phyloP scores from a whole-genome alignment of 805 yeast genomes.

The Spathaspora passalidarum region DNA sequence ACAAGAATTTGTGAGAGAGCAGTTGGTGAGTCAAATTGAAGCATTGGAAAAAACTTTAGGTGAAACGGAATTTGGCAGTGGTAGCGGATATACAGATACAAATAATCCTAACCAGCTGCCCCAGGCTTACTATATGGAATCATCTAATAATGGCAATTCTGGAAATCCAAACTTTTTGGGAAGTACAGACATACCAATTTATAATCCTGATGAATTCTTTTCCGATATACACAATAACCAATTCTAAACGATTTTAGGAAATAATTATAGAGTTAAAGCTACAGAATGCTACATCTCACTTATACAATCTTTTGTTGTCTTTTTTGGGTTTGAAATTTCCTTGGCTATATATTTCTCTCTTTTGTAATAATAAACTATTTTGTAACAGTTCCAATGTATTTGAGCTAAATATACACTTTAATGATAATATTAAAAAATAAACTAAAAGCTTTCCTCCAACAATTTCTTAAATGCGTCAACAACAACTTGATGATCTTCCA shows the following conservation, averaged over 20 bases:
- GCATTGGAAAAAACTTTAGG: background rate
- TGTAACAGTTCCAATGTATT: background rate
- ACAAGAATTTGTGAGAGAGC: slow-evolving; percentile 48
- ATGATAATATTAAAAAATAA: too few relatives aligned
- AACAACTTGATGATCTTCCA: background rate
- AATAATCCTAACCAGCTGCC: background rate
- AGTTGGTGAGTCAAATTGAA: slow-evolving; percentile 4
- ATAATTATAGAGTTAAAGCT: background rate
- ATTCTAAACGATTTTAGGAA: background rate
- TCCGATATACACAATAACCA: slow-evolving; percentile 3
- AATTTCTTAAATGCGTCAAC: background rate
- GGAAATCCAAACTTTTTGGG: background rate
- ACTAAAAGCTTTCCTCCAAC: background rate
- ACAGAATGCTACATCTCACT: too few relatives aligned
- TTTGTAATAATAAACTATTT: background rate
- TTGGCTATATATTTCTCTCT: background rate
- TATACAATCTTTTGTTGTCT: too few relatives aligned
- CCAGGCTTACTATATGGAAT: background rate
- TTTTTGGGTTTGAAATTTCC: too few relatives aligned
- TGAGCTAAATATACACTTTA: background rate
- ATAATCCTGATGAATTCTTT: slow-evolving; percentile 9
- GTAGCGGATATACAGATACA: background rate
- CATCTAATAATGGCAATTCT: background rate
- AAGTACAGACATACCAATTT: background rate
- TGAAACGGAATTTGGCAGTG: background rate